Conservation (phyloP, 2,329 filamentous ascomycete genomes). For the Biscogniauxia mediterranea region DNA sequence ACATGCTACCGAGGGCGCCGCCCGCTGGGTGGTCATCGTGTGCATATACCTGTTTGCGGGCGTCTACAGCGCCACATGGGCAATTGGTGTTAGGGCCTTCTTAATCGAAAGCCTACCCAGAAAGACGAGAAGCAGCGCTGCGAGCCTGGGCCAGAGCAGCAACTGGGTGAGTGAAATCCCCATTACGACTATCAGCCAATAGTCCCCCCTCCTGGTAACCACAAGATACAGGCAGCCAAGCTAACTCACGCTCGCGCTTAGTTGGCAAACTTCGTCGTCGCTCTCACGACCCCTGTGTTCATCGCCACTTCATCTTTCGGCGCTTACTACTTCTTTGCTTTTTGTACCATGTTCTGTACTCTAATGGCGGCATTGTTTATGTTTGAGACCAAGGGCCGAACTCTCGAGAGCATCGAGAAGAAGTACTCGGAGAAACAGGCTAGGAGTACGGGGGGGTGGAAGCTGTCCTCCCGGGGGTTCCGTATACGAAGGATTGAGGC, state of each 20-base stretch:
- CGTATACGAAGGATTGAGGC: conserved; percentile 12
- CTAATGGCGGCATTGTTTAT: conserved; percentile 38
- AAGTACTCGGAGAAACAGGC: conserved; percentile 15
- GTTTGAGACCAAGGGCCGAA: conserved; percentile 42
- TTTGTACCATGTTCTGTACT: conserved; percentile 38
- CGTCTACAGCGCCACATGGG: conserved; percentile 49
- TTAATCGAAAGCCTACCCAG: conserved; percentile 55
- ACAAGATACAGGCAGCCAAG: background rate
- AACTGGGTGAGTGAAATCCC: conserved; percentile 43
- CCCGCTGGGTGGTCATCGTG: conserved; percentile 50
- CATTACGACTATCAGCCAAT: background rate
- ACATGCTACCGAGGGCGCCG: conserved; percentile 36
- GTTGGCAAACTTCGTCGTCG: conserved; percentile 45
- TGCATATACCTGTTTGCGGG: conserved; percentile 50
- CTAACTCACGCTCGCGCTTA: conserved; percentile 10
- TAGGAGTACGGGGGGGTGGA: conserved; percentile 9
- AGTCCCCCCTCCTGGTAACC: background rate
- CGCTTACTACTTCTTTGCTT: conserved; percentile 45
- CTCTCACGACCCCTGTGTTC: conserved; percentile 42
- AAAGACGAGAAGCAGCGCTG: conserved; percentile 53
- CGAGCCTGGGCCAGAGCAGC: conserved; percentile 50
- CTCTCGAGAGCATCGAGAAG: conserved; percentile 40
- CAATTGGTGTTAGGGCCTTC: conserved; percentile 51
- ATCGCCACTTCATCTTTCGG: conserved; percentile 40
- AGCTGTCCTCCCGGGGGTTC: conserved; percentile 1